phyloP scores from a whole-genome alignment of 163 green algal species.

The Scenedesmus sp. region DNA sequence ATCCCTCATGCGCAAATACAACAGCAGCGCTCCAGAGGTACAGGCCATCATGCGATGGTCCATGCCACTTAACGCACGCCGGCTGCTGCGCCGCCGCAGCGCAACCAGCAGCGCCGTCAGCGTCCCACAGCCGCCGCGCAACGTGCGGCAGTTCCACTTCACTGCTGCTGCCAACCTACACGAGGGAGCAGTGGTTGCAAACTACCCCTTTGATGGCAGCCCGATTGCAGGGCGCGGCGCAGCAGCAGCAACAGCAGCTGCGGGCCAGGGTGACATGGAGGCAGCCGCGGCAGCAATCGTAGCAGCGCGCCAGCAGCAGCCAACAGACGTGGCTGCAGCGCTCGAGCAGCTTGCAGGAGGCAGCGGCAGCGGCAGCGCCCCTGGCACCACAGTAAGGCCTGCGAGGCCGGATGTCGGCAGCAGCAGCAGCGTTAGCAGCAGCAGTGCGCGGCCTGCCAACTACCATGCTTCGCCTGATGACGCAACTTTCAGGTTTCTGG shows the following conservation, averaged over 20 bases:
- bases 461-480: constrained; percentile 75
- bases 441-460: neutral
- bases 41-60: neutral
- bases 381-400: neutral
- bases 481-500: constrained; percentile 76
- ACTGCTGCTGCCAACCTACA: constrained; percentile 78
- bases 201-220: constrained; percentile 86
- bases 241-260: neutral
- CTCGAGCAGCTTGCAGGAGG: neutral
- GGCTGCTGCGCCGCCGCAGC: neutral
- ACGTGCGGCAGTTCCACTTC: constrained; percentile 61
- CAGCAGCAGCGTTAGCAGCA: neutral
- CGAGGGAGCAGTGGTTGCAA: constrained; percentile 86
- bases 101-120: constrained; percentile 61
- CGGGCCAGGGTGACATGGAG: neutral
- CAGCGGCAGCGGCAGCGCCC: neutral
- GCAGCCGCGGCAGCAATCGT: neutral
- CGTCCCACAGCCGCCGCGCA: neutral
- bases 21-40: neutral
- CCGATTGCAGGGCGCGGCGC: neutral
- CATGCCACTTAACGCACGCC: neutral
- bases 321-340: constrained; percentile 15
- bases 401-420: neutral
- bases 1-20: neutral
- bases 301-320: neutral